Evolutionary conservation across 257 asterid species (phyloP).

Genomic region (Forsythia suspensa): DNA sequence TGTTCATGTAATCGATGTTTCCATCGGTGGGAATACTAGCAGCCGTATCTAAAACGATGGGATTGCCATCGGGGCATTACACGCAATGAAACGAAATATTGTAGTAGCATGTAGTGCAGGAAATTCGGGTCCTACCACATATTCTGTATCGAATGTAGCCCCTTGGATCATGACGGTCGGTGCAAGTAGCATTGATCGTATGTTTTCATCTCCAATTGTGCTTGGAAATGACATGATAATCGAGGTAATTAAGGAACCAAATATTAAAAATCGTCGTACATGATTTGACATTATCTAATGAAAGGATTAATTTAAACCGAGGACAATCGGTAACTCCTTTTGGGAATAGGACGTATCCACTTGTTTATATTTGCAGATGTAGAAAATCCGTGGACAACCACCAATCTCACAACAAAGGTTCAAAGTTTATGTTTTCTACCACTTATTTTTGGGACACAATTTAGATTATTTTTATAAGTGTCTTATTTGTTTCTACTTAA

Average conservation of each 20-base stretch:
- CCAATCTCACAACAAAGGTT: conserved; percentile 30
- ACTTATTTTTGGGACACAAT: not conserved
- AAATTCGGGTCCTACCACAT: conserved; percentile 27
- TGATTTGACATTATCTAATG: not conserved
- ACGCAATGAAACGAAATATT: conserved; percentile 29
- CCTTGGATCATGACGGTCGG: conserved; percentile 53
- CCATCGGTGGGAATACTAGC: conserved; percentile 27
- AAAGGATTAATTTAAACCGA: conserved; percentile 13
- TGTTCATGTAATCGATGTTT: conserved; percentile 35
- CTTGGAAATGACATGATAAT: conserved; percentile 36
- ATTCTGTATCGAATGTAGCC: conserved; percentile 34
- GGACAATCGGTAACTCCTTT: conserved; percentile 48
- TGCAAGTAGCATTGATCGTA: conserved; percentile 43
- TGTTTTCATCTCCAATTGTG: conserved; percentile 24
- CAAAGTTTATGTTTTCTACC: not conserved
- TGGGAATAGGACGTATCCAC: conserved; percentile 27
- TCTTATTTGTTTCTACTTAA: not conserved
- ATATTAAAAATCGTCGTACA: too few relatives aligned
- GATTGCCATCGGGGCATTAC: conserved; percentile 39
- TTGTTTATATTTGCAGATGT: conserved; percentile 41
- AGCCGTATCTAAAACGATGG: conserved; percentile 16
- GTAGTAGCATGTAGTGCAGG: conserved; percentile 46
- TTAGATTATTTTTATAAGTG: not conserved
- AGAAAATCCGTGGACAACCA: conserved; percentile 45
- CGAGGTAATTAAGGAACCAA: conserved; percentile 20